Conservation (phyloP, 1,139 yeast species). For the Candida anutae region DNA sequence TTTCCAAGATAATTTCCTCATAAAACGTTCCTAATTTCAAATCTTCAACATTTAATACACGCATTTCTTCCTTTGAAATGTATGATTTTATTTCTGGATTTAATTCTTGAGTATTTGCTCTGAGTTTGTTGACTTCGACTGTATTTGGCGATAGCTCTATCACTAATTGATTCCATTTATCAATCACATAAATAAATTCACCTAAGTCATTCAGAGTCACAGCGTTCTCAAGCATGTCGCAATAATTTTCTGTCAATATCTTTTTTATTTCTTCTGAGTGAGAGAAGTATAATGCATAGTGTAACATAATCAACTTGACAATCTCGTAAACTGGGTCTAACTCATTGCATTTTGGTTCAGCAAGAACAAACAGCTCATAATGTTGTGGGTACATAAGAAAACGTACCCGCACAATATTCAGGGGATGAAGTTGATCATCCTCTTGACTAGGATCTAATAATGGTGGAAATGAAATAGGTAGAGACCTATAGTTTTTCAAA, state of each 20-base stretch:
- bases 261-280: slow-evolving; percentile 30
- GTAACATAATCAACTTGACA: slow-evolving; percentile 42
- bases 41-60: slow-evolving; percentile 13
- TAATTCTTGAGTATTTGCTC: slow-evolving; percentile 15
- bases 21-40: slow-evolving; percentile 16
- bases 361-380: slow-evolving; percentile 32
- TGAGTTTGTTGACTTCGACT: slow-evolving; percentile 4
- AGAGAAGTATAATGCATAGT: slow-evolving; percentile 32
- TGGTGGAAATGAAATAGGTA: slow-evolving; percentile 34
- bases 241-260: slow-evolving; percentile 27
- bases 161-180: slow-evolving; percentile 38
- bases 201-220: slow-evolving; percentile 28
- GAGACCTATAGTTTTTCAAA: slow-evolving; percentile 22
- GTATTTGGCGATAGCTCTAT: slow-evolving; percentile 26
- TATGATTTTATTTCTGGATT: slow-evolving; percentile 25
- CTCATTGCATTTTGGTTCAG: slow-evolving; percentile 45
- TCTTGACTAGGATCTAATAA: slow-evolving; percentile 12
- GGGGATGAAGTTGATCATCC: slow-evolving; percentile 14
- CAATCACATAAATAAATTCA: slow-evolving; percentile 28
- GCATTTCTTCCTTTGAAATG: slow-evolving; percentile 12
- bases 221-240: slow-evolving; percentile 22
- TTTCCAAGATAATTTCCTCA: slow-evolving; percentile 15
- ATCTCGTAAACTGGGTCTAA: slow-evolving; percentile 70
- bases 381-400: slow-evolving; percentile 36
- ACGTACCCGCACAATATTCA: slow-evolving; percentile 27